These are phyloP conservation scores for Arachis monticola DNA, from an alignment of 331 rosid species.

Conservation along the genomic window DNA sequence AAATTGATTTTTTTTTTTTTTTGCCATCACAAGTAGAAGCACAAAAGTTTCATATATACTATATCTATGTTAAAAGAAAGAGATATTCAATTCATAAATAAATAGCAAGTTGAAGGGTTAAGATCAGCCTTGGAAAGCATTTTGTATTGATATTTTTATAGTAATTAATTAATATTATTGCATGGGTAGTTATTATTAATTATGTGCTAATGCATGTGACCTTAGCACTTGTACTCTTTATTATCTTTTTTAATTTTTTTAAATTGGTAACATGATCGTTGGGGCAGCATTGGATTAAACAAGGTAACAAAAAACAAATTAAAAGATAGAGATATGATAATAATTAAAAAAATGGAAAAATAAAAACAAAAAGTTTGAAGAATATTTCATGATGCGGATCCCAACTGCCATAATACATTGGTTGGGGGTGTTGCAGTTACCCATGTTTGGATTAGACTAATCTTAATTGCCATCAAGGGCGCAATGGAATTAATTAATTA, in stretches of 20 bases:
- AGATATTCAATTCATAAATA: constrained; percentile 39
- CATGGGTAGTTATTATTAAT: constrained; percentile 18
- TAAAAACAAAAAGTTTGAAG: constrained; percentile 37
- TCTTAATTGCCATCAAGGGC: constrained; percentile 42
- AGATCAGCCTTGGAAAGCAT: neutral
- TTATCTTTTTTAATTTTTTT: neutral
- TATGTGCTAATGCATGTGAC: constrained; percentile 35
- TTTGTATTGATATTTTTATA: constrained; percentile 13
- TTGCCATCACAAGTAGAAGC: constrained; percentile 41
- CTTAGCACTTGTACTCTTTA: constrained; percentile 31
- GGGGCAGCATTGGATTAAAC: constrained; percentile 42
- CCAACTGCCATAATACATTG: constrained; percentile 55
- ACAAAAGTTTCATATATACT: constrained; percentile 37
- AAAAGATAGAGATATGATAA: constrained; percentile 16
- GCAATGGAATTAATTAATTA: constrained; percentile 40
- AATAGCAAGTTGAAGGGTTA: constrained; percentile 30
- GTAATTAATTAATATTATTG: constrained; percentile 8
- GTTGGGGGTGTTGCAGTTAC: constrained; percentile 44
- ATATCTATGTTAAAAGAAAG: neutral
- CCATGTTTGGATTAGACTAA: constrained; percentile 54
- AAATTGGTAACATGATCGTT: constrained; percentile 38
- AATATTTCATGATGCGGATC: constrained; percentile 50
- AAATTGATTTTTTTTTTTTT: constrained; percentile 32
- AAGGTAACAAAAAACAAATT: constrained; percentile 37
- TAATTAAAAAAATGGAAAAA: constrained; percentile 34